Evolutionary conservation across 2,329 filamentous ascomycete species (phyloP).

Genomic region (Rosellinia necatrix): DNA sequence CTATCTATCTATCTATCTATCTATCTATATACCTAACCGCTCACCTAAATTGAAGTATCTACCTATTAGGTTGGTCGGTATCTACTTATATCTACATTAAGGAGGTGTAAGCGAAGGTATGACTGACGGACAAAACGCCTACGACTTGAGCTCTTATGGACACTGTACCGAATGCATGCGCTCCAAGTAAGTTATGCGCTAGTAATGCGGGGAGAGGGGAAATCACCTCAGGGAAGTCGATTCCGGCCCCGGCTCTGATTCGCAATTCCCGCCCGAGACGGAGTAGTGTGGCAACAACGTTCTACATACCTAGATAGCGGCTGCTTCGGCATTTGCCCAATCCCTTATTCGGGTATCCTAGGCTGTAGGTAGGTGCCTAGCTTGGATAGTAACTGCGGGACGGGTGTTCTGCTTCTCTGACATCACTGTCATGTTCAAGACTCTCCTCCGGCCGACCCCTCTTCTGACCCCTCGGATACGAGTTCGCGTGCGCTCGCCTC

Average conservation of each 20-base stretch:
- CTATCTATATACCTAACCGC: neutral
- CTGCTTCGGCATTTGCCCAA: too few species aligned
- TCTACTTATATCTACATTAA: conserved; percentile 7
- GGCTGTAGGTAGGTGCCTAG: too few species aligned
- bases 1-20: neutral
- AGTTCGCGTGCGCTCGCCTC: neutral
- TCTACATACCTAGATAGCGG: too few species aligned
- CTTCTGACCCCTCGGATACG: conserved; percentile 6
- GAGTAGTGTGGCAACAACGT: neutral
- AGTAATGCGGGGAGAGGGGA: conserved; percentile 17
- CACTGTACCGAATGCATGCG: too few species aligned
- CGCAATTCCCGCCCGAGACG: conserved; percentile 3
- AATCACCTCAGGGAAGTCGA: neutral
- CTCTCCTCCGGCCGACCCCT: conserved; percentile 5
- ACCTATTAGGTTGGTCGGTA: too few species aligned
- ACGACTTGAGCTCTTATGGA: too few species aligned
- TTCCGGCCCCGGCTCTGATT: conserved; percentile 5
- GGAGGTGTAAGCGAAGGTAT: conserved; percentile 10
- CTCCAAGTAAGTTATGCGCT: too few species aligned
- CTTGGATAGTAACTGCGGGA: too few species aligned
- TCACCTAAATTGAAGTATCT: too few species aligned
- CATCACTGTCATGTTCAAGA: conserved; percentile 20
- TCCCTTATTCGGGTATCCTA: too few species aligned
- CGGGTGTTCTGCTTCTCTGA: neutral
- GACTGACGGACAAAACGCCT: conserved; percentile 13